Base-by-base conservation (phyloP, 148 eudicot genomes). In the Silene latifolia region DNA sequence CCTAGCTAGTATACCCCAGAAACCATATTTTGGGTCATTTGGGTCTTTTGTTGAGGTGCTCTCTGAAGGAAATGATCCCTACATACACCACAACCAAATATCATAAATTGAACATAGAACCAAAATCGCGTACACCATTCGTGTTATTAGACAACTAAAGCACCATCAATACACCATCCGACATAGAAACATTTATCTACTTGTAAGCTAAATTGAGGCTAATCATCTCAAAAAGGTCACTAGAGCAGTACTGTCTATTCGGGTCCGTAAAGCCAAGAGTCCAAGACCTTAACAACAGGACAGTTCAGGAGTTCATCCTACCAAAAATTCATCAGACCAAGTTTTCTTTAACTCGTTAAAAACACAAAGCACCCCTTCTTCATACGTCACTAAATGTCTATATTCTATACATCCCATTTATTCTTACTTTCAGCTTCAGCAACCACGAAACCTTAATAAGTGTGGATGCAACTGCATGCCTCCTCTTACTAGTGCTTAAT, bases 1-100 rank as follows among this genome's bases (percentile, higher is more conserved):
- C 81, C 89, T 85, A 14, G 97, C 98, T 3, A 93, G 87, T 79
- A 87, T 83, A 58, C 95, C 91, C 98, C 98, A 91, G 72, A 93
- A 91, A 17, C 97, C 92, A 47, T 79, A 75, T 63, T 83, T 84
- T 47, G 89, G 66, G 77, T 89, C 90, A 60, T 83, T 85, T 44
- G 83, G 59, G 75, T 77, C 73, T 71, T 74, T 80, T 83, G 77
- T 46, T 4, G 90, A 80, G 44, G 82, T 84, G 69, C 84, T 83
- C 51, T 90, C 94, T 70, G 83, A 79, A 18, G 79, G 72, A 76
- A 78, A 69, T 61, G 85, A 72, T 63, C 73, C 93, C 92, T 87
- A 61, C 63, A 25, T 25, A 63, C n/a, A 75, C 32, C 51, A 63
- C 70, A 39, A 67, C 27, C 75, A 58, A 71, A 72, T 70, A 44